These are phyloP conservation scores for Vitis cinerea DNA, from an alignment of 164 flowering plant genomes.

Conservation along the genomic window DNA sequence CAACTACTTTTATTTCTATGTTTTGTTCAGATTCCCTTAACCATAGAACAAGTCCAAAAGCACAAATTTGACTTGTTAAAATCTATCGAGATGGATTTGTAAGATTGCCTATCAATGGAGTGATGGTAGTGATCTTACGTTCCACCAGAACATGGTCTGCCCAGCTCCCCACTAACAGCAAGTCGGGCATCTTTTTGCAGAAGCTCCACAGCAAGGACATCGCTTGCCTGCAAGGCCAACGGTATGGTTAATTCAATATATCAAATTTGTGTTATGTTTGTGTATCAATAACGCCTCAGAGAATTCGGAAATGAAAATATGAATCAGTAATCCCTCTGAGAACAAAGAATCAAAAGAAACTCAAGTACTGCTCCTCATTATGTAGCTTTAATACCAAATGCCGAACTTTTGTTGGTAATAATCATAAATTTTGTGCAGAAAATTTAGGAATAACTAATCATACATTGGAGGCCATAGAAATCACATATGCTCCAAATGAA, in stretches of 20 bases:
- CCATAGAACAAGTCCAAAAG: not conserved
- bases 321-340: too few species aligned
- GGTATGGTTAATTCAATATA: too few species aligned
- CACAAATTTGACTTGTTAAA: not conserved
- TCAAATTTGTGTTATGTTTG: too few species aligned
- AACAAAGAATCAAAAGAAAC: not conserved
- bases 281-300: too few species aligned
- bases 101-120: not conserved
- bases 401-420: not conserved
- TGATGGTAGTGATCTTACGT: slow-evolving; percentile 50
- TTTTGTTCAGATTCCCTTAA: too few species aligned
- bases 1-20: too few species aligned
- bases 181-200: slow-evolving; percentile 94
- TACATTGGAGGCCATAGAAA: slow-evolving; percentile 97
- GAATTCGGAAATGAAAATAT: too few species aligned
- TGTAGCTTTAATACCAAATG: not conserved
- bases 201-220: slow-evolving; percentile 96
- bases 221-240: slow-evolving; percentile 70
- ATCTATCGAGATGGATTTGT: not conserved
- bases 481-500: slow-evolving; percentile 94
- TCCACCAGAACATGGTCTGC: slow-evolving; percentile 90
- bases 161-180: slow-evolving; percentile 82
- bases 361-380: not conserved
- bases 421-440: not conserved
- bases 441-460: slow-evolving; percentile 7